phyloP scores from a whole-genome alignment of 176 grass and related monocot species.

The Hsuehochloa calcarea region DNA sequence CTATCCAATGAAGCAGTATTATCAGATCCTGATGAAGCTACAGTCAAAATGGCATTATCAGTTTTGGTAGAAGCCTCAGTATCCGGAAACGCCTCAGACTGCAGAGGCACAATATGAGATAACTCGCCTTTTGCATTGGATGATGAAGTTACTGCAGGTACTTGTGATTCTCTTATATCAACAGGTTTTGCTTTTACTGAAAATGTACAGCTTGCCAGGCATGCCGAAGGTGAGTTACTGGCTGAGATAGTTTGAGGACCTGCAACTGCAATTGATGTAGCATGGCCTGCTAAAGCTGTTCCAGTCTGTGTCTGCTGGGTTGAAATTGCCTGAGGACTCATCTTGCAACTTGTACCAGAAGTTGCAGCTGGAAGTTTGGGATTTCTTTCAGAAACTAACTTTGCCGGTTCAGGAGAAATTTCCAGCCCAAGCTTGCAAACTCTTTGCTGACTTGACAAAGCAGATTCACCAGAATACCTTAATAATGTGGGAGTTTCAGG shows the following conservation, averaged over 20 bases:
- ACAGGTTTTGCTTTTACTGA: slow-evolving; percentile 24
- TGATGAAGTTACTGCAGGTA: slow-evolving; percentile 22
- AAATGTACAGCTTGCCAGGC: slow-evolving; percentile 1
- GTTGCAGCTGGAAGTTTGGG: slow-evolving; percentile 7
- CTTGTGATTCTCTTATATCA: slow-evolving; percentile 9
- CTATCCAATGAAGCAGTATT: not conserved
- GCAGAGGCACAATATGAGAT: not conserved
- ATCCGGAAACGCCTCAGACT: not conserved
- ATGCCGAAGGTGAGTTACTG: not conserved
- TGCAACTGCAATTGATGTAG: not conserved
- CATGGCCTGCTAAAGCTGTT: slow-evolving; percentile 22
- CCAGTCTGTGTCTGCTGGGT: slow-evolving; percentile 13
- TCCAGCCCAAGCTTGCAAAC: slow-evolving; percentile 1
- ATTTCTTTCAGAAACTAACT: slow-evolving; percentile 18
- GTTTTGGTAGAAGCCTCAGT: slow-evolving; percentile 22
- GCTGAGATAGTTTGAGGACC: slow-evolving; percentile 16
- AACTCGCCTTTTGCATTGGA: not conserved
- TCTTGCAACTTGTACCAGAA: slow-evolving; percentile 25
- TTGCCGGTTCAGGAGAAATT: slow-evolving; percentile 10
- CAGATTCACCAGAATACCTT: slow-evolving; percentile 25
- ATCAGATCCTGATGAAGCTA: slow-evolving; percentile 8
- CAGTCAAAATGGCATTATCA: not conserved
- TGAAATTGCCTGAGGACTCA: slow-evolving; percentile 4
- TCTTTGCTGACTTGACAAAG: slow-evolving; percentile 8
- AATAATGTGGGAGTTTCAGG: slow-evolving; percentile 13